A percentile compares a stretch with the other conserved stretches of the same genome.
These are phyloP conservation scores for Calonectria fujianensis DNA, from an alignment of 2,329 filamentous ascomycete genomes.

Conservation along the genomic window DNA sequence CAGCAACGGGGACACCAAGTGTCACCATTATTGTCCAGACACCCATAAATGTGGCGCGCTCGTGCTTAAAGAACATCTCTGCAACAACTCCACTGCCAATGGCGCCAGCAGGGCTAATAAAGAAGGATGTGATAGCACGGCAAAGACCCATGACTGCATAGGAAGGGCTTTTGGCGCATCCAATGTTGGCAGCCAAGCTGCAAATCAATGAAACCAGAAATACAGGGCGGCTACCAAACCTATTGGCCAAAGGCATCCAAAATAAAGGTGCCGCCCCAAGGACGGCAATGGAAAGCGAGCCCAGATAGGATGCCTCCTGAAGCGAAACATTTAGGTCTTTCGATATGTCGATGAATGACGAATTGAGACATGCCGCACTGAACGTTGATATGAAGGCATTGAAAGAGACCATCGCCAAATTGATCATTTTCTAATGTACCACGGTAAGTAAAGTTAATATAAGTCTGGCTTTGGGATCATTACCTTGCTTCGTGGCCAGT, in stretches of 20 bases:
- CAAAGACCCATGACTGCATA: constrained; percentile 17
- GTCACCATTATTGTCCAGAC: constrained; percentile 26
- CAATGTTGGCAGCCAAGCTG: constrained; percentile 10
- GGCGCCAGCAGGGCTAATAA: background rate
- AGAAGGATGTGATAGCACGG: constrained; percentile 5
- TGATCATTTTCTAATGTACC: constrained; percentile 2
- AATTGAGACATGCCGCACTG: background rate
- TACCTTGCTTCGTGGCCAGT: background rate
- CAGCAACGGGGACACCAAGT: constrained; percentile 7
- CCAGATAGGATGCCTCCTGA: background rate
- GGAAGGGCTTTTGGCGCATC: constrained; percentile 20
- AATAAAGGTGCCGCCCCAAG: background rate
- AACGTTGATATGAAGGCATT: constrained; percentile 10
- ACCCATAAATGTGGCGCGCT: constrained; percentile 14
- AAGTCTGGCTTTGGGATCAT: background rate
- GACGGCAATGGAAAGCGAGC: constrained; percentile 1
- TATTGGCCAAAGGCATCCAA: constrained; percentile 17
- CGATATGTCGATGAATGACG: constrained; percentile 13
- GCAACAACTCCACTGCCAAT: constrained; percentile 12
- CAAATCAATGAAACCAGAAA: constrained; percentile 9
- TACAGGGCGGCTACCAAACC: constrained; percentile 1
- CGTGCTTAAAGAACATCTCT: constrained; percentile 23
- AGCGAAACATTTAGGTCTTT: background rate
- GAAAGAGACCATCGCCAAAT: background rate
- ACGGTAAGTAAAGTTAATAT: background rate